Base-by-base conservation (phyloP, 768 basidiomycete genomes). In the Russula sp. region DNA sequence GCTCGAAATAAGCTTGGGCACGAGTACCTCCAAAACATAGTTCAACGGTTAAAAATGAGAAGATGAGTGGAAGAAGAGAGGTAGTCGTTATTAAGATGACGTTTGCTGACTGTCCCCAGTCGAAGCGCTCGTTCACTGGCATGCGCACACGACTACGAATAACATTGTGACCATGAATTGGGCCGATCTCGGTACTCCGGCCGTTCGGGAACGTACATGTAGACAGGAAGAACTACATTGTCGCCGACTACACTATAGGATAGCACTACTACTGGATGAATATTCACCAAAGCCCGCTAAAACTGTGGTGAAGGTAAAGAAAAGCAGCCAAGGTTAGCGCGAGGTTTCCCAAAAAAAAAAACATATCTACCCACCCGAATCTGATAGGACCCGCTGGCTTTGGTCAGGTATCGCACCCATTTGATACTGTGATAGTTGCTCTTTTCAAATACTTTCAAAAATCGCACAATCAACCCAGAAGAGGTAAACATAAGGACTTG, bases 401-500 rank as follows among this genome's bases (percentile, higher is more conserved):
- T 96, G 26, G 94, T 94, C 62, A 97, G 83, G 73, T 96, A 97
- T 59, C 94, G 80, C 46, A 96, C 94, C 94, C 94, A 96, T 75
- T 96, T 96, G 64, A 97, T 86, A 69, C 92, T 94, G 67, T 94
- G 87, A 73, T 98, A 98, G 68, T 86, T 92, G 73, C 83, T 85
- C 82, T 93, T 97, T 80, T 98, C 97, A 69, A 98, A 98, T 20
- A 99, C 96, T 75, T 98, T 98, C 72, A 99, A 77, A 82, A 98
- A 99, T 59, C 96, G 84, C 49, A 99, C 97, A 57, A 96, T 89
- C 71, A 99, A 75, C 2, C 97, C 97, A 13, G 96, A 98, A 13
- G 97, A 83, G 0, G 97, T 98, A 76, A 98, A 93, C 97, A 99
- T 99, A 69, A 99, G 81, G 62, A 99, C 97, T 78, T 95, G 94